Conservation (phyloP, 352 stramenopile species). For the Albugo candida region DNA sequence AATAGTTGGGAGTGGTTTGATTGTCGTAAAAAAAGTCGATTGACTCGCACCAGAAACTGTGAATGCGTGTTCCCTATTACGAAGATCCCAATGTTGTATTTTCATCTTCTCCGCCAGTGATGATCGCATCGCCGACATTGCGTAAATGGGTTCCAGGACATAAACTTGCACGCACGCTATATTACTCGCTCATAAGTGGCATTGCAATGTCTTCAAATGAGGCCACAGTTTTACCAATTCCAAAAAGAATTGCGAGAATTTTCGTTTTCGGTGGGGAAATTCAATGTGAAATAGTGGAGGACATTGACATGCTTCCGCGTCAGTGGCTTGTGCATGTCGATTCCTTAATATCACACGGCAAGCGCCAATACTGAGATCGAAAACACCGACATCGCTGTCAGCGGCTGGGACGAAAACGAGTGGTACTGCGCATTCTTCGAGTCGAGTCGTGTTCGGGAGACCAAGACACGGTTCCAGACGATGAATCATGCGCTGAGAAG, state of each 20-base stretch:
- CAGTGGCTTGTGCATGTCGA: constrained; percentile 50
- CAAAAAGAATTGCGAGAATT: constrained; percentile 50
- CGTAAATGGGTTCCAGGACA: constrained; percentile 77
- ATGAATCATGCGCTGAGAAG: constrained; percentile 78
- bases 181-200: constrained; percentile 45
- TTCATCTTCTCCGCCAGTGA: constrained; percentile 88
- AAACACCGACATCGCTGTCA: constrained; percentile 82
- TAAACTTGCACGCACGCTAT: constrained; percentile 70
- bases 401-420: constrained; percentile 88
- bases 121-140: constrained; percentile 63
- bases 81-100: constrained; percentile 96
- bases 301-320: constrained; percentile 51
- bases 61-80: constrained; percentile 83
- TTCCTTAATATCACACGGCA: constrained; percentile 86
- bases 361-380: constrained; percentile 73
- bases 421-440: constrained; percentile 62
- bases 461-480: constrained; percentile 67
- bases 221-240: constrained; percentile 59
- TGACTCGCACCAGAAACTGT: constrained; percentile 79
- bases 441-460: constrained; percentile 51
- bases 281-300: constrained; percentile 52
- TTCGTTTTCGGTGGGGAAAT: constrained; percentile 50
- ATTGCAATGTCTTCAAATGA: constrained; percentile 70
- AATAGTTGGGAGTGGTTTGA: constrained; percentile 45
- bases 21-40: constrained; percentile 77